phyloP scores from a whole-genome alignment of 371 early-diverging fungal species.

The Mucor mucedo region DNA sequence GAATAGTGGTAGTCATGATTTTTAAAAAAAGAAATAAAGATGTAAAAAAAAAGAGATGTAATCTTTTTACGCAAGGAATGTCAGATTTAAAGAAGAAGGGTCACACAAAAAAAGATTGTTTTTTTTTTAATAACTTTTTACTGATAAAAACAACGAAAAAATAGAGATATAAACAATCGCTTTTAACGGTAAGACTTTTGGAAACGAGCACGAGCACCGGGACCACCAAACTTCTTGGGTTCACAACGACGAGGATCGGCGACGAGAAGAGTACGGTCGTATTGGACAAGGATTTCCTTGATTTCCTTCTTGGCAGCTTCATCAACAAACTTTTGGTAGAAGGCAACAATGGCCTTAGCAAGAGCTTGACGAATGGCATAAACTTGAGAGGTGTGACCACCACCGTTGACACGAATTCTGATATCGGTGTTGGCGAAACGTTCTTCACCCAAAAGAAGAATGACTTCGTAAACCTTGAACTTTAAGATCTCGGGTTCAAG shows the following conservation, averaged over 20 bases:
- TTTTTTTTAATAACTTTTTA: not conserved
- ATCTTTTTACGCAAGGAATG: not conserved
- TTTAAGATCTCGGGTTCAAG: slow-evolving; percentile 96
- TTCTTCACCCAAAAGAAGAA: slow-evolving; percentile 96
- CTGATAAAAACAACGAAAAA: slow-evolving; percentile 3
- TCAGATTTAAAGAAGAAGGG: no score
- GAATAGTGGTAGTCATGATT: slow-evolving; percentile 29
- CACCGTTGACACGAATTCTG: slow-evolving; percentile 97
- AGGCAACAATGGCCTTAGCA: slow-evolving; percentile 99
- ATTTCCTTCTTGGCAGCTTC: slow-evolving; percentile 99
- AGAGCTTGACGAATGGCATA: slow-evolving; percentile 99
- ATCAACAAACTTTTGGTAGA: slow-evolving; percentile 99
- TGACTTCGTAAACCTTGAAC: slow-evolving; percentile 99
- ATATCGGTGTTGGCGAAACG: slow-evolving; percentile 97
- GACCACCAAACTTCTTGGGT: slow-evolving; percentile 99
- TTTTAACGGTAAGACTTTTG: slow-evolving; percentile 97
- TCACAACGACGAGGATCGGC: slow-evolving; percentile 99
- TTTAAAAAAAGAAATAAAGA: slow-evolving; percentile 1
- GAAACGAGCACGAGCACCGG: slow-evolving; percentile 99
- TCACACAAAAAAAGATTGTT: slow-evolving; percentile 3
- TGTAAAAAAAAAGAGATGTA: not conserved
- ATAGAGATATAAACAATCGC: not conserved
- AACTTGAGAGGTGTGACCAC: slow-evolving; percentile 98
- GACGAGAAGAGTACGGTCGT: slow-evolving; percentile 99
- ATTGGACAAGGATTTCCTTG: slow-evolving; percentile 93